Evolutionary conservation across 257 asterid species (phyloP), one percentile per base, ranked within the genome.

Genomic region (Solanum etuberosum): DNA sequence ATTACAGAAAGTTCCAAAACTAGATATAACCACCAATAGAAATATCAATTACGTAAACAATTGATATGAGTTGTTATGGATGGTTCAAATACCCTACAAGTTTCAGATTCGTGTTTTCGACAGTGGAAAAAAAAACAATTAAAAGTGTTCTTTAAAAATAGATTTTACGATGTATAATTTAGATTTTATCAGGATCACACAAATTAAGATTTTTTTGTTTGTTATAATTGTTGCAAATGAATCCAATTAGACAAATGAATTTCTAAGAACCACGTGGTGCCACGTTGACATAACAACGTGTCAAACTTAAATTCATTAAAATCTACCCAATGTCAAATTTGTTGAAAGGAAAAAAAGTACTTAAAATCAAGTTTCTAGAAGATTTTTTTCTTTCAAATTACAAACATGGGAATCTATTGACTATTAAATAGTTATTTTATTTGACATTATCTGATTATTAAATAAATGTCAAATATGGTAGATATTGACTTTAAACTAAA

Each of bases 241-340:
- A 57, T 48, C 61, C 42, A 25, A 34, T 2, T 34, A 5, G 34
- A 38, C 80, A 82, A 67, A 51, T 6, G 20, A 25, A 73, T 13
- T 54, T 23, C 14, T 20, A 13, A 72, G 85, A 54, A 31, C 87
- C 85, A 59, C n/a, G 32, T 87, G 80, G 9, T 72, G 32, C 85
- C 87, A 87, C 89, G 67, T 54, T 27, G 34, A 6, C 9, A 18
- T 21, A 71, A 35, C 63, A 38, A 87, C 87, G 87, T 87, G 87
- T 87, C 85, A 31, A 83, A 72, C 16, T 59, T 14, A 38, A 9
- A 18, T 51, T 31, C 68, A 65, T 48, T 9, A 48, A 1, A 4
- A 81, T 48, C 27, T 18, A 20, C 16, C 38, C 48, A 27, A 29
- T 80, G 37, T 48, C 29, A 46, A 63, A 6, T 31, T 16, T 73